Evolutionary conservation across 2,329 filamentous ascomycete genomes (phyloP), one percentile per base, ranked within the genome.

Genomic region (Pseudonectria foliicola): DNA sequence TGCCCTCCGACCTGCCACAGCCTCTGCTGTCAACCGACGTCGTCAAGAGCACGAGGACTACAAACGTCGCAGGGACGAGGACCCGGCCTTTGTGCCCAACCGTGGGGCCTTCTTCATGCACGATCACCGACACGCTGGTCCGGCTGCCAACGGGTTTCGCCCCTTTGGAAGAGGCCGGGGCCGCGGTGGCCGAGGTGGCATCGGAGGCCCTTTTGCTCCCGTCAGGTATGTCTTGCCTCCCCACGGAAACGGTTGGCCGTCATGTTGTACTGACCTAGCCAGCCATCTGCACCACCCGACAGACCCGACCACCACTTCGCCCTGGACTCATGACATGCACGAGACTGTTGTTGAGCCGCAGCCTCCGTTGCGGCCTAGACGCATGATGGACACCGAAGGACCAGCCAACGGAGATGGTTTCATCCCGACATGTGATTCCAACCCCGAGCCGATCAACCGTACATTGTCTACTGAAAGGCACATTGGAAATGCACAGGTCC

Each of bases 91-190:
- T 63, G 90, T 95, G 36, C 90, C 92, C 35, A 95, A 93, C 54
- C 74, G 90, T 46, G 92, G 92, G 39, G 82, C 85, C 43, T 96
- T 96, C 69, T 96, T 95, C 67, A 88, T 96, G 77, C 90, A 96
- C 61, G 92, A 96, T 57, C 86, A 92, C 54, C 77, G 87, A 43
- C 81, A 86, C 49, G 77, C 83, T 37, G 82, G 82, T n/a, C 75
- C 81, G 29, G 77, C 80, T 46, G 75, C 80, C 34, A 90, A 89
- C 61, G 83, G 83, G 34, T 87, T 90, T 61, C 73, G 84, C 38
- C 76, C 80, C 10, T 83, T 81, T 57, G 75, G 75, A 23, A 73
- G 81, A 60, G 80, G 77, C 45, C 69, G 76, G 60, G 85, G 78
- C 32, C 65, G 75, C 53, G 72, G 74, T 39, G 67, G 72, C 31